Evolutionary conservation across 1,284 basidiomycete species (phyloP).

Genomic region (Hymenochaete sp.): DNA sequence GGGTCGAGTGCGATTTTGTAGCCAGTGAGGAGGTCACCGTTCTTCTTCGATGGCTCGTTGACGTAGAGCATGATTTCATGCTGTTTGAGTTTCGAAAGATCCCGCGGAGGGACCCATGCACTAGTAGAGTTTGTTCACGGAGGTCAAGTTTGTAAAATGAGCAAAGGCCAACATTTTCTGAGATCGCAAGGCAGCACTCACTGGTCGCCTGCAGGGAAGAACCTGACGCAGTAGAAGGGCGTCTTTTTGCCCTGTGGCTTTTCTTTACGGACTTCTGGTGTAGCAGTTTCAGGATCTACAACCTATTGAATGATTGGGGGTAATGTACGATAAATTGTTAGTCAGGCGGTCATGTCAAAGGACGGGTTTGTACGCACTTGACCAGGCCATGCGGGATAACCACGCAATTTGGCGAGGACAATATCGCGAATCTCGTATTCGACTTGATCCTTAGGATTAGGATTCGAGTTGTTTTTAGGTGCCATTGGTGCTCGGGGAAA

Average conservation of each 20-base stretch:
- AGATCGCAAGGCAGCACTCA: slow-evolving; percentile 37
- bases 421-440: slow-evolving; percentile 63
- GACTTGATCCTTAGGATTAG: slow-evolving; percentile 29
- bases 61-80: slow-evolving; percentile 85
- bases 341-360: slow-evolving; percentile 6
- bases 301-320: slow-evolving; percentile 39
- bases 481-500: slow-evolving; percentile 21
- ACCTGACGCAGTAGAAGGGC: slow-evolving; percentile 70
- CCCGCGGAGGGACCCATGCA: slow-evolving; percentile 78
- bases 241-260: slow-evolving; percentile 54
- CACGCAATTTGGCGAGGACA: slow-evolving; percentile 88
- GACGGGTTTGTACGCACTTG: slow-evolving; percentile 47
- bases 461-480: no score
- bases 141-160: slow-evolving; percentile 18
- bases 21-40: slow-evolving; percentile 66
- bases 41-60: slow-evolving; percentile 64
- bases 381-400: slow-evolving; percentile 89
- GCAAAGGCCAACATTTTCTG: slow-evolving; percentile 6
- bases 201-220: slow-evolving; percentile 91
- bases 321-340: slow-evolving; percentile 6
- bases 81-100: slow-evolving; percentile 69
- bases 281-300: slow-evolving; percentile 62
- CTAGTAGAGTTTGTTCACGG: slow-evolving; percentile 33
- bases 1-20: slow-evolving; percentile 85
- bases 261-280: slow-evolving; percentile 53